Conservation (phyloP, 257 asterid species). For the Capsicum chinense region DNA sequence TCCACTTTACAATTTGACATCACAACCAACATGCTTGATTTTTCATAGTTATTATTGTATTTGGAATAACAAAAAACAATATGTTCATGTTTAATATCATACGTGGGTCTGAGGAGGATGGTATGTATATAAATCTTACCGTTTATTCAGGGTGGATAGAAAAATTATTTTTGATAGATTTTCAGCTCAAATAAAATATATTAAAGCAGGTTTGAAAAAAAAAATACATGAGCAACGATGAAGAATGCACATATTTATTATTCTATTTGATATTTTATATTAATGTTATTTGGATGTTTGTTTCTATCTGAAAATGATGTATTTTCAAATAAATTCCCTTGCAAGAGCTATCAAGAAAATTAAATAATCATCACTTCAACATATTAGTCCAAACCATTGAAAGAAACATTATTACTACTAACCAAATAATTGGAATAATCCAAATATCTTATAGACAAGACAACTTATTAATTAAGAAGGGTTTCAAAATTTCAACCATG, state of each 20-base stretch:
- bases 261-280: not conserved
- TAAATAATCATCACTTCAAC: constrained; percentile 27
- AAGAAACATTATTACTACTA: not conserved
- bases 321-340: constrained; percentile 38
- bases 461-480: not conserved
- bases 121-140: too few species aligned
- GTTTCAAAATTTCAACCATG: constrained; percentile 28
- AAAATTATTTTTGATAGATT: too few species aligned
- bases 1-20: not conserved
- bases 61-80: too few species aligned
- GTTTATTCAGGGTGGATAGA: too few species aligned
- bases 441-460: constrained; percentile 25
- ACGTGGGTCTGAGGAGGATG: too few species aligned
- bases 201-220: too few species aligned
- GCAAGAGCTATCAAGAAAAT: constrained; percentile 28
- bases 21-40: not conserved
- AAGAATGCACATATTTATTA: not conserved
- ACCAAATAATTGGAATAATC: constrained; percentile 32
- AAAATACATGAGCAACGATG: too few species aligned
- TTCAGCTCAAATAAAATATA: too few species aligned
- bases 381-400: constrained; percentile 28
- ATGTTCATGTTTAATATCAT: too few species aligned
- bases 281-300: constrained; percentile 2
- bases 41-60: not conserved
- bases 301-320: constrained; percentile 40